A percentile compares a stretch with the other conserved stretches of the same genome.
Evolutionary conservation across 2,329 filamentous ascomycete species (phyloP).

Genomic region (Pseudopithomyces maydicus): DNA sequence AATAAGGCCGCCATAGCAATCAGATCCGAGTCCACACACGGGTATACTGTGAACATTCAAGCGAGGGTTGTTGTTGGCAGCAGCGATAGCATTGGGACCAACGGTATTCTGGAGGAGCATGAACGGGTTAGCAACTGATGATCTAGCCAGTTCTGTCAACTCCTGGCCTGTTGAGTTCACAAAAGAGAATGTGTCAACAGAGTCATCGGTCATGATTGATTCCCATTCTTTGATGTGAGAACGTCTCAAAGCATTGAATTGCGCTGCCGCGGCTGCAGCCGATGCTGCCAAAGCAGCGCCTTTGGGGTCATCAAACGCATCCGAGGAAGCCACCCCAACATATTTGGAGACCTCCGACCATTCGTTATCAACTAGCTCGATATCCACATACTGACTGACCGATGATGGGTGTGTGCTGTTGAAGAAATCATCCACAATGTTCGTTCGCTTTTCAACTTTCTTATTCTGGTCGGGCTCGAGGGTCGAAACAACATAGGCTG

Average conservation of each 20-base stretch:
- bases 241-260: constrained; percentile 60
- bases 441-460: constrained; percentile 48
- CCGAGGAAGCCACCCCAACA: constrained; percentile 70
- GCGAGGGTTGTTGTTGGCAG: constrained; percentile 53
- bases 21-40: constrained; percentile 70
- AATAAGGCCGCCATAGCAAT: constrained; percentile 69
- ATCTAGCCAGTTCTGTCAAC: constrained; percentile 62
- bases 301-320: constrained; percentile 67
- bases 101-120: constrained; percentile 63
- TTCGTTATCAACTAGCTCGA: constrained; percentile 59
- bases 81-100: constrained; percentile 58
- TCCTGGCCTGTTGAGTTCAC: constrained; percentile 60
- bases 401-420: constrained; percentile 63
- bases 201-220: constrained; percentile 62
- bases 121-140: constrained; percentile 60
- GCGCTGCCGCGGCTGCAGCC: constrained; percentile 53
- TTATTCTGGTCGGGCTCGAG: constrained; percentile 53
- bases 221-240: constrained; percentile 68
- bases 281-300: constrained; percentile 62
- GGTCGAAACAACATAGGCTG: constrained; percentile 63
- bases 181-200: constrained; percentile 67
- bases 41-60: constrained; percentile 68
- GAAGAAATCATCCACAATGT: constrained; percentile 56
- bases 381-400: constrained; percentile 64
- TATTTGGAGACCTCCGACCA: constrained; percentile 67